Percentiles rank a stretch among this genome's conserved stretches.
Evolutionary conservation across 805 yeast species (phyloP).

Genomic region (Candida succiphila): DNA sequence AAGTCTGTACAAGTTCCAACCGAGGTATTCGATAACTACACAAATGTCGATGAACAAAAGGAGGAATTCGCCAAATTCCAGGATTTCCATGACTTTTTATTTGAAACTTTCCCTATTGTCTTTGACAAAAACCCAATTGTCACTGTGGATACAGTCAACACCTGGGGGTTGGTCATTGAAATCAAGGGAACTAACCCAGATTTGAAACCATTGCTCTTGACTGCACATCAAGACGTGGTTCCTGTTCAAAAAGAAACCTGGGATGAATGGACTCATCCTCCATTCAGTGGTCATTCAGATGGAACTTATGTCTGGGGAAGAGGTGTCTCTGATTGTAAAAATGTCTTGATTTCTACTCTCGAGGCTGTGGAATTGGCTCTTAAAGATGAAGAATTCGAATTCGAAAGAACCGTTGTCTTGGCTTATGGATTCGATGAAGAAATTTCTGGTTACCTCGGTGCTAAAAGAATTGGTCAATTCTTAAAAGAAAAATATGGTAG

Average conservation of each 20-base stretch:
- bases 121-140: constrained; percentile 11
- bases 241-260: constrained; percentile 55
- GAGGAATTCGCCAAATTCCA: constrained; percentile 29
- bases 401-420: constrained; percentile 53
- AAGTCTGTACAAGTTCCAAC: constrained; percentile 47
- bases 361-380: constrained; percentile 56
- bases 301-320: constrained; percentile 65
- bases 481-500: constrained; percentile 48
- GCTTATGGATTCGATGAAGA: constrained; percentile 82
- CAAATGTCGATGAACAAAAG: constrained; percentile 30
- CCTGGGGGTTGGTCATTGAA: constrained; percentile 53
- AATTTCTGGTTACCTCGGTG: constrained; percentile 54
- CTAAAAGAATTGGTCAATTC: constrained; percentile 35
- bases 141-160: constrained; percentile 45
- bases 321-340: constrained; percentile 72
- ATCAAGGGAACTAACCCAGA: constrained; percentile 43
- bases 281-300: constrained; percentile 59
- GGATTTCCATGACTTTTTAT: constrained; percentile 12
- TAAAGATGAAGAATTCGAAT: constrained; percentile 34
- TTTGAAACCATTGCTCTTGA: constrained; percentile 55
- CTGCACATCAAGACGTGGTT: constrained; percentile 78
- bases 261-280: constrained; percentile 54
- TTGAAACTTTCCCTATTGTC: neutral
- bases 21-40: constrained; percentile 21
- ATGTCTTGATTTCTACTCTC: constrained; percentile 51